phyloP scores from a whole-genome alignment of 2,329 filamentous ascomycete genomes.

The Xylariaceae sp. region DNA sequence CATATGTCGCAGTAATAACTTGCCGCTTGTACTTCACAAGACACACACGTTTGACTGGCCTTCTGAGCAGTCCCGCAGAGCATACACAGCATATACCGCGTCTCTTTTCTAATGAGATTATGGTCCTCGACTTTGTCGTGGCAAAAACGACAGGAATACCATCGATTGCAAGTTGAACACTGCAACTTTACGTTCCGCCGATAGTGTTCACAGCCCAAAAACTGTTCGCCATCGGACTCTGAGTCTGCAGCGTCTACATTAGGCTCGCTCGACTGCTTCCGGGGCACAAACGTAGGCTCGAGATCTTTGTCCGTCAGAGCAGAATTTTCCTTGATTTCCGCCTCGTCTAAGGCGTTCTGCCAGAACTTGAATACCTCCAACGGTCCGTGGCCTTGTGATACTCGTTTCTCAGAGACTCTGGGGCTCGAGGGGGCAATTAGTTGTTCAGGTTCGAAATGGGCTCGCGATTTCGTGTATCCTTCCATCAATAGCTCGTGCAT shows the following conservation, averaged over 20 bases:
- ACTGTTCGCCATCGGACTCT: constrained; percentile 34
- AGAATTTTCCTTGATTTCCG: constrained; percentile 39
- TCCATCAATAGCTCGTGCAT: constrained; percentile 69
- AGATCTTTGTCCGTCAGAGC: constrained; percentile 55
- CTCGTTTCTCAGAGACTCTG: constrained; percentile 35
- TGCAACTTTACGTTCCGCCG: constrained; percentile 94
- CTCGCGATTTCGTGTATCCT: constrained; percentile 50
- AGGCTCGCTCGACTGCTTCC: constrained; percentile 35
- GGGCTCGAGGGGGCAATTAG: constrained; percentile 36
- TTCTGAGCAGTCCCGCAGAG: constrained; percentile 79
- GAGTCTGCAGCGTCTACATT: constrained; percentile 42
- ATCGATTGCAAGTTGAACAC: constrained; percentile 80
- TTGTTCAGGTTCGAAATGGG: constrained; percentile 26
- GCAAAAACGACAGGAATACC: constrained; percentile 94
- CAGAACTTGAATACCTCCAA: constrained; percentile 55
- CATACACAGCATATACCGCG: constrained; percentile 97
- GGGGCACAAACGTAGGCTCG: constrained; percentile 60
- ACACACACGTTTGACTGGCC: constrained; percentile 69
- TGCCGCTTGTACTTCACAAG: constrained; percentile 71
- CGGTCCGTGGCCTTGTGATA: constrained; percentile 35
- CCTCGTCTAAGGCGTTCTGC: constrained; percentile 44
- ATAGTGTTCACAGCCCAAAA: constrained; percentile 85
- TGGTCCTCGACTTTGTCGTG: constrained; percentile 82
- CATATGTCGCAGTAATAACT: constrained; percentile 92
- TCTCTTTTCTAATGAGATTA: constrained; percentile 71